Evolutionary conservation across 1,284 basidiomycete genomes (phyloP), one percentile per base, ranked within the genome.

Genomic region (Porodaedalea pini): DNA sequence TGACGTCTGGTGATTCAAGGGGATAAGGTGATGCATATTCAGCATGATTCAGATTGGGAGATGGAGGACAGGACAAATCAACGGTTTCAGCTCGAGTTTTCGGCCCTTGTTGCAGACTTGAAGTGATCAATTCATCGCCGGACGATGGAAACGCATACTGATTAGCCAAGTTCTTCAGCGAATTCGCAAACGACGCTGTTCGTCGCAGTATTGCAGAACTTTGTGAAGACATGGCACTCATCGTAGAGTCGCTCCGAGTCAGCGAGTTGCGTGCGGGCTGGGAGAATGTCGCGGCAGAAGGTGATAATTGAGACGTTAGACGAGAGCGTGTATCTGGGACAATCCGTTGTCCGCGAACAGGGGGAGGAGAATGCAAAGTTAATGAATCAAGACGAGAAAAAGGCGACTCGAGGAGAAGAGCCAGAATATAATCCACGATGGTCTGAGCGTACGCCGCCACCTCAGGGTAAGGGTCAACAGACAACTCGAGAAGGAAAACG

Each of bases 401-500:
- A 0, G 93, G 88, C 13, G 91, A 94, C 64, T 94, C 90, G 21
- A 98, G 75, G 13, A 99, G 80, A 10, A 95, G 79, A 0, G 94
- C 94, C 71, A 92, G 85, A 65, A 98, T 82, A 67, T 95, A 97
- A 72, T 99, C 96, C 45, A 95, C 82, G 19, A 98, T 86, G 0
- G 92, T 96, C 67, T 91, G 88, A 0, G 95, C 94, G 67, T 92
- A 84, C 5, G 89, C 86, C 0, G 93, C 89, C 3, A 99, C 94
- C 68, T 98, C 95, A 49, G 89, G 85, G 68, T 96, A 93, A 0
- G 95, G 90, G 67, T 99, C 97, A 8, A 90, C 88, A 0, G 93
- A 93, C 8, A 99, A 78, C 71, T 98, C 95, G 55, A 98, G 78
- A 8, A 99, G 79, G 2, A 90, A 83, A 32, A 90, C 88, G 67